Conservation (phyloP, 352 stramenopile species). For the Pythium periplocum region DNA sequence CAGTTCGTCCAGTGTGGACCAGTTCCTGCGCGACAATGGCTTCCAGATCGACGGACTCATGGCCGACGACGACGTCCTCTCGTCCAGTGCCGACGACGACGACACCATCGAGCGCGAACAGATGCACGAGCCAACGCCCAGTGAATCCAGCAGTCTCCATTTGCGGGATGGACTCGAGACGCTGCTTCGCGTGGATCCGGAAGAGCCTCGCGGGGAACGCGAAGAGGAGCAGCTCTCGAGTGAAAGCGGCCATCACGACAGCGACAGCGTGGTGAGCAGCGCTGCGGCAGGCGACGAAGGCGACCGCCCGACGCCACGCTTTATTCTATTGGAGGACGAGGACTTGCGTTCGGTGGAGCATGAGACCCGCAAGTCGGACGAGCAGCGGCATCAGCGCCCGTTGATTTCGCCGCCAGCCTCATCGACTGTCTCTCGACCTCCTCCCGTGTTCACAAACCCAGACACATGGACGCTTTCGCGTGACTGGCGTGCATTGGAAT, state of each 20-base stretch:
- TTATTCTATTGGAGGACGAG: constrained; percentile 55
- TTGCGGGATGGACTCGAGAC: neutral
- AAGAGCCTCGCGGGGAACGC: too few relatives aligned
- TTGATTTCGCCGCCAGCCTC: constrained; percentile 1
- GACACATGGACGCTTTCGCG: too few relatives aligned
- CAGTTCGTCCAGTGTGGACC: constrained; percentile 71
- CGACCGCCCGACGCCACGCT: constrained; percentile 33
- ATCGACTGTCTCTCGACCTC: neutral
- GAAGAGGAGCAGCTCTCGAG: constrained; percentile 23
- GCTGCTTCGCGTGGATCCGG: neutral
- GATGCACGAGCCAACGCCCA: too few relatives aligned
- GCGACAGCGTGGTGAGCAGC: constrained; percentile 2
- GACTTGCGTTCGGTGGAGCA: constrained; percentile 30
- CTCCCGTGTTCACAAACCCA: too few relatives aligned
- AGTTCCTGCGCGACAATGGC: constrained; percentile 75
- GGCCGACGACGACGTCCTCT: constrained; percentile 20
- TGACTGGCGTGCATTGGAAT: too few relatives aligned
- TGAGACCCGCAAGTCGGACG: neutral
- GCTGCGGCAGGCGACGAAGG: constrained; percentile 22
- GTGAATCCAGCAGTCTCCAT: constrained; percentile 2
- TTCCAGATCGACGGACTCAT: constrained; percentile 43
- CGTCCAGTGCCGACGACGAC: constrained; percentile 17
- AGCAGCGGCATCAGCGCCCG: neutral
- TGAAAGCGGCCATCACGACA: constrained; percentile 18
- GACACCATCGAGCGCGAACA: neutral